Conservation (phyloP, 768 basidiomycete genomes). For the Lactarius psammicola region DNA sequence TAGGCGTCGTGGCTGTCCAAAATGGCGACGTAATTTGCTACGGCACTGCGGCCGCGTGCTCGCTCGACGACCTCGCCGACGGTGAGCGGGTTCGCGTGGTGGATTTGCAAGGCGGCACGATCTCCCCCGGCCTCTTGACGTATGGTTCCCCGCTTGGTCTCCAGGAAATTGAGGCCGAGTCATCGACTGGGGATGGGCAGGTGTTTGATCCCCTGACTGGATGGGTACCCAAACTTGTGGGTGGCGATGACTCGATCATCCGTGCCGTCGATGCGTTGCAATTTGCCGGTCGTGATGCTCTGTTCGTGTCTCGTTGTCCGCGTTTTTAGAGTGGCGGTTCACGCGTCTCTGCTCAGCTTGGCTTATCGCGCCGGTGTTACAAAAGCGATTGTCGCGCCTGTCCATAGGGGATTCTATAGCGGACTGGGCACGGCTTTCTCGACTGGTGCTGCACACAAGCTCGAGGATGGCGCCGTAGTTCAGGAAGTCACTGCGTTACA, state of each 20-base stretch:
- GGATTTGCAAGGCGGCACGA: conserved; percentile 64
- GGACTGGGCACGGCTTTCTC: conserved; percentile 66
- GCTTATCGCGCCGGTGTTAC: conserved; percentile 78
- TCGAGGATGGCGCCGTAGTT: conserved; percentile 64
- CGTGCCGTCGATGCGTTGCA: conserved; percentile 72
- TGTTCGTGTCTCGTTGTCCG: conserved; percentile 40
- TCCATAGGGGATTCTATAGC: conserved; percentile 51
- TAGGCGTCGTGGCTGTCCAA: conserved; percentile 48
- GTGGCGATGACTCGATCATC: conserved; percentile 41
- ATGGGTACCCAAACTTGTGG: conserved; percentile 38
- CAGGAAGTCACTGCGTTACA: conserved; percentile 66
- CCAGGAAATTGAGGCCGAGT: conserved; percentile 63
- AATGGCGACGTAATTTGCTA: conserved; percentile 56
- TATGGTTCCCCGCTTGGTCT: conserved; percentile 66
- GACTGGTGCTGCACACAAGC: conserved; percentile 54
- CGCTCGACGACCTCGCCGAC: conserved; percentile 32
- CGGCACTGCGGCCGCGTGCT: conserved; percentile 35
- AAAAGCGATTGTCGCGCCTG: conserved; percentile 60
- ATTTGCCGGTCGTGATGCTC: conserved; percentile 57
- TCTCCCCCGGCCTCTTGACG: conserved; percentile 60
- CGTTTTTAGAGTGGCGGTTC: conserved; percentile 4
- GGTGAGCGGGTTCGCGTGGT: conserved; percentile 36
- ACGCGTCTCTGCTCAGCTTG: conserved; percentile 42
- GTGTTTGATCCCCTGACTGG: conserved; percentile 46
- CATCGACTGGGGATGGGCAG: conserved; percentile 55